Evolutionary conservation across 208 protist species (phyloP), one percentile per base, ranked within the genome.

Genomic region (Acanthamoeba comandoni): DNA sequence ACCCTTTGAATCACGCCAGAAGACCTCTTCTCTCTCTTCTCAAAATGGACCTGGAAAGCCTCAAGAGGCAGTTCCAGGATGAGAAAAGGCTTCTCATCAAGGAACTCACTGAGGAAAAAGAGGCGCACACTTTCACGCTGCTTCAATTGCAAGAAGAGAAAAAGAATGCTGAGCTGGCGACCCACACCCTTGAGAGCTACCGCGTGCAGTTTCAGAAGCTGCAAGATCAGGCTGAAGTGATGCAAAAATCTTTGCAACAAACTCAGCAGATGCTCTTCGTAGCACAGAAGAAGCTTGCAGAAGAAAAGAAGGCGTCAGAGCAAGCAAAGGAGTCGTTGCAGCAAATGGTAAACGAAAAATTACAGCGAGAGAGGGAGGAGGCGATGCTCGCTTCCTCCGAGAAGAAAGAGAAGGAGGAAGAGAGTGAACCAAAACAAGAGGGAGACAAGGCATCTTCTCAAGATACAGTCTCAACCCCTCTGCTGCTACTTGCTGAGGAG

Each of bases 41-140:
- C n/a, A 65, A 65, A 26, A 26, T 26, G 58, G 58, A 22, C 24
- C 22, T 65, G 58, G 24, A 22, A 22, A 65, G 2, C 58, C 58
- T 65, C 22, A 26, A 65, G 58, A 65, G 35, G 15, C 35, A 53
- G 12, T 82, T 48, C 51, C 51, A 48, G 11, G 73, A 82, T n/a
- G 73, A 82, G 49, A 82, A 82, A 26, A n/a, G 43, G 73, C 11
- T 82, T 11, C 73, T 82, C 5, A 48, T 82, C 11, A 53, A 82
- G 73, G 73, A 82, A 53, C 73, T 82, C 39, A 82, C 51, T 29
- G 73, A 19, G 5, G 73, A 82, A 26, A 82, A 82, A 26, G 73
- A 82, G 49, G 73, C 73, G 1, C 73, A 60, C 43, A 53, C 51
- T 19, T 82, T 82, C 49, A 35, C 73, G 24, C 11, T 82, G 8